A percentile compares a stretch with the other conserved stretches of the same genome.
Conservation (phyloP, 2,329 filamentous ascomycete genomes). For the Aspergillus latus region DNA sequence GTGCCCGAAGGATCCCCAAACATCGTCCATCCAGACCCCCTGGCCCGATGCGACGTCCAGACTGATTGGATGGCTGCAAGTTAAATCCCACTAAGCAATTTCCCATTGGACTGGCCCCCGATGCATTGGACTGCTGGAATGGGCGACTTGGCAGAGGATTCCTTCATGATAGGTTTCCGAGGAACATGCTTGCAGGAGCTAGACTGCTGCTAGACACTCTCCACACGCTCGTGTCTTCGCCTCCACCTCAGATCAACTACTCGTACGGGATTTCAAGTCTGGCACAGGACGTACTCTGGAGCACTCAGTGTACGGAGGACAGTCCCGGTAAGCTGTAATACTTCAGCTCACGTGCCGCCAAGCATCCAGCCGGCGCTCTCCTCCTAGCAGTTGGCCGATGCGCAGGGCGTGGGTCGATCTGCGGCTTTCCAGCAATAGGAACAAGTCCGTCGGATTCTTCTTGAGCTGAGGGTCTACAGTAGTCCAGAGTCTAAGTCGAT, state of each 20-base stretch:
- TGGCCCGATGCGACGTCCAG: neutral
- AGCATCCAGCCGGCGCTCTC: too few relatives aligned
- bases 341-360: too few relatives aligned
- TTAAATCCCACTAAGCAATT: neutral
- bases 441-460: too few relatives aligned
- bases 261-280: neutral
- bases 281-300: too few relatives aligned
- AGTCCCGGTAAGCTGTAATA: too few relatives aligned
- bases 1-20: neutral
- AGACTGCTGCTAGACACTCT: neutral
- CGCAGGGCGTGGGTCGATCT: too few relatives aligned
- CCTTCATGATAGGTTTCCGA: conserved; percentile 21
- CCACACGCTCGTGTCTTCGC: neutral
- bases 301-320: too few relatives aligned
- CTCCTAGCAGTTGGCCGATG: too few relatives aligned
- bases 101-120: conserved; percentile 5
- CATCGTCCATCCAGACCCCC: neutral
- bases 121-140: neutral
- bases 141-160: conserved; percentile 12
- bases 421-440: too few relatives aligned
- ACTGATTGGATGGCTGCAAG: conserved; percentile 2
- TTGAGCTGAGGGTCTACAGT: too few relatives aligned
- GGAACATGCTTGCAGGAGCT: conserved; percentile 16
- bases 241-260: too few relatives aligned
- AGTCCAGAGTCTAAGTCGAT: too few relatives aligned